Percentiles rank a stretch among this genome's conserved stretches.
Conservation (phyloP, 305 asterid genomes). For the Fraxinus angustifolia region DNA sequence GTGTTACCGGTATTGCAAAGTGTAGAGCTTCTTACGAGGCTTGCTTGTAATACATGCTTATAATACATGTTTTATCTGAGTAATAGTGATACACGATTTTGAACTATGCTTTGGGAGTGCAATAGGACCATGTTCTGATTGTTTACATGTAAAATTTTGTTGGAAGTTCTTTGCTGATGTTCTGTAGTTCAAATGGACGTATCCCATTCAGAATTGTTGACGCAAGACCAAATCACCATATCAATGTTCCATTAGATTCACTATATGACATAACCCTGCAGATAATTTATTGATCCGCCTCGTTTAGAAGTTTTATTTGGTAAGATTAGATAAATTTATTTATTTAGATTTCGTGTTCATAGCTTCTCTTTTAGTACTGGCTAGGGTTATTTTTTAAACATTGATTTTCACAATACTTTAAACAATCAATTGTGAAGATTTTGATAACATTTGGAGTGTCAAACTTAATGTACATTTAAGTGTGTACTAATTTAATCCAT, state of each 20-base stretch:
- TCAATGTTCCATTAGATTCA: background rate
- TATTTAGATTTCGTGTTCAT: background rate
- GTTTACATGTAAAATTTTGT: background rate
- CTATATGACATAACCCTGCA: background rate
- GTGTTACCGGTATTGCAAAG: background rate
- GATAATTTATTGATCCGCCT: background rate
- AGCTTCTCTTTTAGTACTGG: background rate
- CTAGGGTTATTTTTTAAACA: background rate
- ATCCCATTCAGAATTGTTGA: background rate
- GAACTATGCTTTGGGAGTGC: background rate
- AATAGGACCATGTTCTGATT: background rate
- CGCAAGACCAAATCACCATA: background rate
- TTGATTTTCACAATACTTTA: too few relatives aligned
- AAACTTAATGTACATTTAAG: too few relatives aligned
- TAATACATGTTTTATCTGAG: background rate
- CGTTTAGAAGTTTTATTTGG: background rate
- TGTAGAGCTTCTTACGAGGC: background rate
- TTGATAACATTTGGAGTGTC: too few relatives aligned
- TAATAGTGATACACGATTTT: background rate
- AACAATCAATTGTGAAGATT: too few relatives aligned
- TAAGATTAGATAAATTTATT: background rate
- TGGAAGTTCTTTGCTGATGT: background rate
- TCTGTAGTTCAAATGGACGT: background rate
- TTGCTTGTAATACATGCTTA: background rate
- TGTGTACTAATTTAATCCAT: too few relatives aligned